Base-by-base conservation (phyloP, 2,329 filamentous ascomycete species). In the Ophiosphaerella korrae region DNA sequence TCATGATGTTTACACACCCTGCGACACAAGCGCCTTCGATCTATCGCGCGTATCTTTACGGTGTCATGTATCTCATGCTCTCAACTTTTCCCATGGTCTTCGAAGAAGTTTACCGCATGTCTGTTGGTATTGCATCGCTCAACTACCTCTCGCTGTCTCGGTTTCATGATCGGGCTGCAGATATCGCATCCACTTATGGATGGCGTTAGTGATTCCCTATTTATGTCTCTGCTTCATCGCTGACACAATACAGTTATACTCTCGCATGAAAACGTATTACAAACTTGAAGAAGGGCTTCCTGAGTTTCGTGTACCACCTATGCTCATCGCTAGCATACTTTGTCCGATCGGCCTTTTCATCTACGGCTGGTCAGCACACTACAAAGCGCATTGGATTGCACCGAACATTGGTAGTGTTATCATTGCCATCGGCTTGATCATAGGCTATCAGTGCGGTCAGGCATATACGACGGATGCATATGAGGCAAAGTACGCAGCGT, bases 401-500 rank as follows among this genome's bases (percentile, higher is more conserved):
- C 82, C 83, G 3, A 77, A 83, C 50, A 58, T 84, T 3, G 83
- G 82, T 0, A 81, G 78, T 0, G 63, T 68, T 1, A 61, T 84
- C 1, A 72, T 83, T 3, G 81, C 81, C 1, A 52, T 73, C 6
- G 75, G 75, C 12, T 53, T 69, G 12, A 82, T 85, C 75, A 75
- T 78, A 0, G 69, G 81, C 0, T 87, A 85, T 54, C 82, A 83
- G 65, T 81, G 81, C 29, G 79, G 83, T 37, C 79, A 82, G 48
- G 83, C 83, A 12, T 90, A 89, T 57, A 78, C 88, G 1, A 81
- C 88, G 32, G 86, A 89, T 49, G 78, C 80, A 5, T 87, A 82
- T 58, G 85, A 9, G 82, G 81, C 60, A 8, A 66, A 74, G 24
- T 66, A 68, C 33, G 64, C 64, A 8, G 64, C 68, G 7, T 67